phyloP scores from a whole-genome alignment of 2,329 filamentous ascomycete species.

The Penicillium nordicum region DNA sequence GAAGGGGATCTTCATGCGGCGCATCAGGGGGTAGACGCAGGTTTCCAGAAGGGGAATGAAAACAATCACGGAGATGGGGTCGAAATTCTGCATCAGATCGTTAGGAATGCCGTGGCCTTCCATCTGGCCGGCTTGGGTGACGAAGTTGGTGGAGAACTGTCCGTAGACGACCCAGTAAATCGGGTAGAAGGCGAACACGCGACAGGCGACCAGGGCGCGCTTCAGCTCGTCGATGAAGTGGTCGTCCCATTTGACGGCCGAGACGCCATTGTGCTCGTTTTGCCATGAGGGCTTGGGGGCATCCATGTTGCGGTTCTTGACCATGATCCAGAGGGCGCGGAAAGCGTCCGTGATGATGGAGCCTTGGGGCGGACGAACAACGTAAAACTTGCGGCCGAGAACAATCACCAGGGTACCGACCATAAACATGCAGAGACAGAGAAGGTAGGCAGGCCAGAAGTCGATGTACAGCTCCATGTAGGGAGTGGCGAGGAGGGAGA shows the following conservation, averaged over 20 bases:
- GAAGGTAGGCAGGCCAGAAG: conserved; percentile 63
- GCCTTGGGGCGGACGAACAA: conserved; percentile 55
- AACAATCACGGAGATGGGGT: conserved; percentile 71
- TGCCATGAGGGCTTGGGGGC: conserved; percentile 66
- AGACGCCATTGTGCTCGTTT: conserved; percentile 47
- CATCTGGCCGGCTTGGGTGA: conserved; percentile 63
- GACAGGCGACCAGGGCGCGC: conserved; percentile 63
- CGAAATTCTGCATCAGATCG: conserved; percentile 72
- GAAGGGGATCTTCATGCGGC: conserved; percentile 62
- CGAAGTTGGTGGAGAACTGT: conserved; percentile 65
- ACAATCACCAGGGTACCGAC: conserved; percentile 57
- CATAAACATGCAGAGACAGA: conserved; percentile 62
- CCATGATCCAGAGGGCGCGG: conserved; percentile 57
- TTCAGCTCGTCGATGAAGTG: conserved; percentile 70
- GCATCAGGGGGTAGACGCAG: conserved; percentile 66
- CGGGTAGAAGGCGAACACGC: conserved; percentile 68
- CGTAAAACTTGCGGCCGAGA: conserved; percentile 44
- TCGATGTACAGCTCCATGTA: conserved; percentile 65
- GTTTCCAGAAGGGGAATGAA: conserved; percentile 69
- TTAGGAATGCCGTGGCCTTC: conserved; percentile 68
- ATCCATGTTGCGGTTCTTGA: conserved; percentile 53
- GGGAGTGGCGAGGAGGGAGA: conserved; percentile 64
- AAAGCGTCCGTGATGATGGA: conserved; percentile 65
- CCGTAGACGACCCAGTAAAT: conserved; percentile 67
- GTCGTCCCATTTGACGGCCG: conserved; percentile 60